phyloP scores from a whole-genome alignment of 495 filamentous ascomycete species.

The Penicillium atrosanguineum region DNA sequence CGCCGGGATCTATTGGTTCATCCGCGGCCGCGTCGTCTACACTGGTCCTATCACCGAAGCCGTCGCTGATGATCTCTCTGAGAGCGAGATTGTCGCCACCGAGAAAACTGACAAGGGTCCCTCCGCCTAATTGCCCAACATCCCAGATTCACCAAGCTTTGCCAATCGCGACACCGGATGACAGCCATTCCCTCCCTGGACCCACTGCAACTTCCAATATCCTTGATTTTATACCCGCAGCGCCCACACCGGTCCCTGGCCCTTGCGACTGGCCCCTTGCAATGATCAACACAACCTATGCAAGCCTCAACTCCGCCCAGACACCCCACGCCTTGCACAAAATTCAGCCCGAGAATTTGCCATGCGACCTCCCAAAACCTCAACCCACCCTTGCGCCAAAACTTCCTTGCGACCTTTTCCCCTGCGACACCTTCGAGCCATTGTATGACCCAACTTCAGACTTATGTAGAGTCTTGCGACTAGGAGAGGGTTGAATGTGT shows the following conservation, averaged over 20 bases:
- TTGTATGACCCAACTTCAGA: background rate
- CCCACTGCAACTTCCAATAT: background rate
- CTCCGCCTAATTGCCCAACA: constrained; percentile 1
- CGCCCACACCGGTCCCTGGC: constrained; percentile 21
- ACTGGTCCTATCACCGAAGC: constrained; percentile 19
- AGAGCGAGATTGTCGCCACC: constrained; percentile 4
- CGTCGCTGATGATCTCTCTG: constrained; percentile 14
- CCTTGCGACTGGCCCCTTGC: background rate
- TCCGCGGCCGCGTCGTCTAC: constrained; percentile 20
- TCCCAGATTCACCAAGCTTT: background rate
- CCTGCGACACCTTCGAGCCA: background rate
- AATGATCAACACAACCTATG: background rate
- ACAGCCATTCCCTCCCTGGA: background rate
- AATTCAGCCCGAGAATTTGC: background rate
- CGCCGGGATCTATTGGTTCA: constrained; percentile 16
- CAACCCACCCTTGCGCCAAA: background rate
- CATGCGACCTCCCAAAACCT: background rate
- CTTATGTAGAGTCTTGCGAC: background rate
- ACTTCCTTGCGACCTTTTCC: background rate
- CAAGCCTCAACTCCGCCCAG: background rate
- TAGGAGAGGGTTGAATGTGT: background rate
- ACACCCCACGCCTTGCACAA: background rate
- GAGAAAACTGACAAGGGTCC: constrained; percentile 12
- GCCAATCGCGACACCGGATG: background rate
- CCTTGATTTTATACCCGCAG: background rate